These are phyloP conservation scores for Prunella vulgaris DNA, from an alignment of 257 asterid species.

Conservation along the genomic window DNA sequence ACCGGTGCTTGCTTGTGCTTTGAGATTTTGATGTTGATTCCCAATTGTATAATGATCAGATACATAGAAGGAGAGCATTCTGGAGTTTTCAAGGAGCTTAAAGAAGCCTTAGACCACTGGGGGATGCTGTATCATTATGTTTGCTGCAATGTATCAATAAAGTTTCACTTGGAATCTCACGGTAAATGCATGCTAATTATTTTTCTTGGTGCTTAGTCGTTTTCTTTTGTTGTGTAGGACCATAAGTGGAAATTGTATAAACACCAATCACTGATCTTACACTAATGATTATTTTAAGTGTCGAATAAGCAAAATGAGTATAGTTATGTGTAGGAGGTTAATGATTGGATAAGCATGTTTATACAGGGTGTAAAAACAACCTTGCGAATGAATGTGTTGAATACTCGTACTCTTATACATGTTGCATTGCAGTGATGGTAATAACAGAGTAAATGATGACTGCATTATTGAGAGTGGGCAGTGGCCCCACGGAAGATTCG, in stretches of 20 bases:
- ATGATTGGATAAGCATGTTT: neutral
- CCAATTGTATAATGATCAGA: constrained; percentile 23
- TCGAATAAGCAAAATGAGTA: neutral
- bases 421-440: constrained; percentile 21
- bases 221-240: neutral
- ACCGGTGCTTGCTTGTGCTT: neutral
- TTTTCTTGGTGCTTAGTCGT: neutral
- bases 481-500: constrained; percentile 25
- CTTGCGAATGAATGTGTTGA: neutral
- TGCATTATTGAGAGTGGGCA: constrained; percentile 6
- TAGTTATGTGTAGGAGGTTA: neutral
- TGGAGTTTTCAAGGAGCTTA: constrained; percentile 6
- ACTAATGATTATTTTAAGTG: neutral
- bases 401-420: neutral
- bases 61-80: constrained; percentile 13
- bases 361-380: neutral
- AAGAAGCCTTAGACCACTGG: constrained; percentile 7
- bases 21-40: constrained; percentile 6
- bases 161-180: neutral
- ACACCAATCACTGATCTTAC: neutral
- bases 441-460: constrained; percentile 1
- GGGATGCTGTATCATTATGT: constrained; percentile 9
- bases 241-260: neutral
- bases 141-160: constrained; percentile 11
- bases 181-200: constrained; percentile 20